These are phyloP conservation scores for Amanita phalloides DNA, from an alignment of 768 basidiomycete species.

Conservation along the genomic window DNA sequence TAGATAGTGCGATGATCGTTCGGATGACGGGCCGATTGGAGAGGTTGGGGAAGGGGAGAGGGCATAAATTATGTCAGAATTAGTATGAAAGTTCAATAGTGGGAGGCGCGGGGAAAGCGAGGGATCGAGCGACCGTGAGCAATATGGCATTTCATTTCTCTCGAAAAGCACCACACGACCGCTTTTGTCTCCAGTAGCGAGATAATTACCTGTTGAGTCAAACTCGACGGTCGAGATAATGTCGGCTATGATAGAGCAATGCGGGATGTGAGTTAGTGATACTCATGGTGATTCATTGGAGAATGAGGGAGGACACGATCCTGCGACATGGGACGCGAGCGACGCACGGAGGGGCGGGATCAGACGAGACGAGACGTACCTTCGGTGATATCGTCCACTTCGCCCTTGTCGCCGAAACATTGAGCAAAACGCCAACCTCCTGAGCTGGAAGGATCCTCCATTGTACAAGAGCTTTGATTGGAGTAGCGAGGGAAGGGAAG, in stretches of 20 bases:
- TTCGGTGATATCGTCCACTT: slow-evolving; percentile 99
- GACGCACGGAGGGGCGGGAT: neutral
- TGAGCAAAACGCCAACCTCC: slow-evolving; percentile 98
- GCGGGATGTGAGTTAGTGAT: slow-evolving; percentile 1
- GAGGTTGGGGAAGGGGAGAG: slow-evolving; percentile 6
- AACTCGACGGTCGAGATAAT: slow-evolving; percentile 99
- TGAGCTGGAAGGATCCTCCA: slow-evolving; percentile 83
- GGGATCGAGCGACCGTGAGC: slow-evolving; percentile 1
- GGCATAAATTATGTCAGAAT: neutral
- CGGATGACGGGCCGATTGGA: slow-evolving; percentile 19
- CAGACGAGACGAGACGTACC: slow-evolving; percentile 37
- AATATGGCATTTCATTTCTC: slow-evolving; percentile 73
- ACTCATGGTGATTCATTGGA: neutral
- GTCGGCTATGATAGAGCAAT: slow-evolving; percentile 60
- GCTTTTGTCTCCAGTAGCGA: slow-evolving; percentile 99
- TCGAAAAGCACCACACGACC: slow-evolving; percentile 98
- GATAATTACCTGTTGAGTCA: slow-evolving; percentile 98
- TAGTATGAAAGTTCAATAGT: neutral
- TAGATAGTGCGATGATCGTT: neutral
- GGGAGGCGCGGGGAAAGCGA: slow-evolving; percentile 4
- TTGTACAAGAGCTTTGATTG: slow-evolving; percentile 14
- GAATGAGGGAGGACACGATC: neutral
- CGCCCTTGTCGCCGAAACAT: slow-evolving; percentile 99
- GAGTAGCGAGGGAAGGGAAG: neutral
- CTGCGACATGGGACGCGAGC: neutral